Conservation (phyloP, 2,329 filamentous ascomycete genomes). For the Pseudocercospora fuligena region DNA sequence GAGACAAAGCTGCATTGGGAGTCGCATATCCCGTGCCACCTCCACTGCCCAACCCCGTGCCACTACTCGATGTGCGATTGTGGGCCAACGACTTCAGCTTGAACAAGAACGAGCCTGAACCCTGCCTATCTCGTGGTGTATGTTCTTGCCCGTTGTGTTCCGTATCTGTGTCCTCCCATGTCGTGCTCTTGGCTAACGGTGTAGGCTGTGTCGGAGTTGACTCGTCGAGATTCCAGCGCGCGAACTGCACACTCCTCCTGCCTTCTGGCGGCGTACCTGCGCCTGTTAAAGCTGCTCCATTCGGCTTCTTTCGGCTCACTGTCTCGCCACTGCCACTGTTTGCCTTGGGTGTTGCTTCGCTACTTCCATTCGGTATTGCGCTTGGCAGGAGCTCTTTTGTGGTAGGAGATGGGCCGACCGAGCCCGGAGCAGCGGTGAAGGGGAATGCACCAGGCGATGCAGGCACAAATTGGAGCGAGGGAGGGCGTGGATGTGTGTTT, state of each 20-base stretch:
- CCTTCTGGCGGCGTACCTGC: slow-evolving; percentile 31
- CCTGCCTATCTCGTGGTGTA: slow-evolving; percentile 27
- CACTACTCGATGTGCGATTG: slow-evolving; percentile 20
- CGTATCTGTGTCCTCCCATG: slow-evolving; percentile 36
- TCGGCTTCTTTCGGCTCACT: slow-evolving; percentile 19
- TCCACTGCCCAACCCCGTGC: slow-evolving; percentile 9
- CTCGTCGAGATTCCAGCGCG: slow-evolving; percentile 26
- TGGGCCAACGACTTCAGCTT: slow-evolving; percentile 38
- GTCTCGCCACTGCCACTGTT: not conserved
- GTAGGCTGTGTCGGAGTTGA: slow-evolving; percentile 16
- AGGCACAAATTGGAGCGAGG: slow-evolving; percentile 23
- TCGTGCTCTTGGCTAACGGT: slow-evolving; percentile 32
- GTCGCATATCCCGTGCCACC: slow-evolving; percentile 29
- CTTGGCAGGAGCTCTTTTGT: slow-evolving; percentile 23
- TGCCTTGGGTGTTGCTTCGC: slow-evolving; percentile 9
- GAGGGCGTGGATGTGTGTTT: not conserved
- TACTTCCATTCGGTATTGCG: slow-evolving; percentile 4
- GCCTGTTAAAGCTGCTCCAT: slow-evolving; percentile 16
- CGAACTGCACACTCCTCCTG: slow-evolving; percentile 39
- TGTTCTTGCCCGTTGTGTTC: slow-evolving; percentile 22
- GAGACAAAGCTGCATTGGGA: slow-evolving; percentile 35
- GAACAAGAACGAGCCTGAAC: slow-evolving; percentile 36
- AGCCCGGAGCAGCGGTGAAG: slow-evolving; percentile 28
- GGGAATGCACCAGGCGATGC: slow-evolving; percentile 29
- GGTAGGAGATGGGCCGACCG: slow-evolving; percentile 28